Evolutionary conservation across 2,329 filamentous ascomycete genomes (phyloP).

Genomic region (Phaeosphaeriaceae sp.): DNA sequence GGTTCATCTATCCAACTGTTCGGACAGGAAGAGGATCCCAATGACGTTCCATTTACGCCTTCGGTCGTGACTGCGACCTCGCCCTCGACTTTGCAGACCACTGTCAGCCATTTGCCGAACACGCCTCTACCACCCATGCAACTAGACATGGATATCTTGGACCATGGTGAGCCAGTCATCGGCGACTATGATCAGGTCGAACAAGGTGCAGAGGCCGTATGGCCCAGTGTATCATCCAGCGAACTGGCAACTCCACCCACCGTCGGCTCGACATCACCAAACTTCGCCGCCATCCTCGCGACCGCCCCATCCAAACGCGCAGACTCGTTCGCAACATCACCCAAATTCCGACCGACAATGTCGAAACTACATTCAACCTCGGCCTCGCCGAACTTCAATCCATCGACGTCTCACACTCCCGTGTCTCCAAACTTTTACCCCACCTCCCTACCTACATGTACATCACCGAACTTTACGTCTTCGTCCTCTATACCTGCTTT

Average conservation of each 20-base stretch:
- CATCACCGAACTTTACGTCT: slow-evolving; percentile 4
- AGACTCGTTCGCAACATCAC: slow-evolving; percentile 24
- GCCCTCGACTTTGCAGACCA: slow-evolving; percentile 6
- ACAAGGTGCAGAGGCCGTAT: slow-evolving; percentile 26
- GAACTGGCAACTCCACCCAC: not conserved
- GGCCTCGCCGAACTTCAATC: slow-evolving; percentile 13
- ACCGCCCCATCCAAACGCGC: slow-evolving; percentile 15
- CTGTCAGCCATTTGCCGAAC: slow-evolving; percentile 5
- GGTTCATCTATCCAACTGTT: slow-evolving; percentile 8
- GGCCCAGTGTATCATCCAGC: slow-evolving; percentile 21
- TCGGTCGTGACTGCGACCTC: slow-evolving; percentile 18
- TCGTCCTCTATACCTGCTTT: slow-evolving; percentile 12
- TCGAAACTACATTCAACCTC: slow-evolving; percentile 1
- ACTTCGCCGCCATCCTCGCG: slow-evolving; percentile 25
- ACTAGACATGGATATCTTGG: slow-evolving; percentile 28
- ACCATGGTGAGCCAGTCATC: slow-evolving; percentile 28
- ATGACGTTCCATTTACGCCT: slow-evolving; percentile 20
- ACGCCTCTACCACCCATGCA: slow-evolving; percentile 22
- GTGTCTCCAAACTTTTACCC: slow-evolving; percentile 21
- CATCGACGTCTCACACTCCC: not conserved
- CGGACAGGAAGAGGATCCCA: slow-evolving; percentile 17
- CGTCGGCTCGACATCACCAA: slow-evolving; percentile 22
- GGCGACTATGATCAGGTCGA: slow-evolving; percentile 36
- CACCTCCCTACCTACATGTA: slow-evolving; percentile 1
- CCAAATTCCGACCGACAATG: slow-evolving; percentile 16